Percentiles rank a stretch among this genome's conserved stretches.
Conservation (phyloP, 2,329 filamentous ascomycete genomes). For the Fusarium sp. region DNA sequence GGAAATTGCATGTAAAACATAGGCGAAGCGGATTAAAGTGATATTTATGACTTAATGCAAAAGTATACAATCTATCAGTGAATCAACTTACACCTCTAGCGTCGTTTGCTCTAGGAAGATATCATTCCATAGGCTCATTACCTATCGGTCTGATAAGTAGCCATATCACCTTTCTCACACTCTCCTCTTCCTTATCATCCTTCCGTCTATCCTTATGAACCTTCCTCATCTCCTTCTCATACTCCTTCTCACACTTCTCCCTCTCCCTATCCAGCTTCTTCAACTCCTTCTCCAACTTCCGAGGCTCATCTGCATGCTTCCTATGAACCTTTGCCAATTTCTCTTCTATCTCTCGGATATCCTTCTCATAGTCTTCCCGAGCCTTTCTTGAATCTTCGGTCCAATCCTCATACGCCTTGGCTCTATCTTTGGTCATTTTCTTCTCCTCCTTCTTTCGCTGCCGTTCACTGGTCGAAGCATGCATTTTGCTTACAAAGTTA, state of each 20-base stretch:
- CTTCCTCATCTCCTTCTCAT: background rate
- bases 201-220: background rate
- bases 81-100: no score
- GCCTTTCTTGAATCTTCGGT: background rate
- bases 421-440: background rate
- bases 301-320: background rate
- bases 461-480: background rate
- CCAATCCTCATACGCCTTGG: background rate
- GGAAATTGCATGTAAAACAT: background rate
- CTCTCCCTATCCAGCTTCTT: background rate
- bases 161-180: background rate
- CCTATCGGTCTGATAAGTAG: background rate
- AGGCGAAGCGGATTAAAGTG: background rate
- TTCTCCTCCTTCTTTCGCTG: background rate
- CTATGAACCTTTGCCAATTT: background rate
- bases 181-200: background rate
- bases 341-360: background rate
- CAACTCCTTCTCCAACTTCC: background rate
- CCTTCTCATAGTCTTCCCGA: background rate
- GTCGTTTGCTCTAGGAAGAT: fast-evolving
- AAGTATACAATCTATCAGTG: no score
- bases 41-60: background rate
- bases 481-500: background rate
- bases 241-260: background rate
- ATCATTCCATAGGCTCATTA: background rate